A percentile compares a stretch with the other conserved stretches of the same genome.
phyloP scores from a whole-genome alignment of 2,329 filamentous ascomycete genomes.

The Diaporthe longicolla region DNA sequence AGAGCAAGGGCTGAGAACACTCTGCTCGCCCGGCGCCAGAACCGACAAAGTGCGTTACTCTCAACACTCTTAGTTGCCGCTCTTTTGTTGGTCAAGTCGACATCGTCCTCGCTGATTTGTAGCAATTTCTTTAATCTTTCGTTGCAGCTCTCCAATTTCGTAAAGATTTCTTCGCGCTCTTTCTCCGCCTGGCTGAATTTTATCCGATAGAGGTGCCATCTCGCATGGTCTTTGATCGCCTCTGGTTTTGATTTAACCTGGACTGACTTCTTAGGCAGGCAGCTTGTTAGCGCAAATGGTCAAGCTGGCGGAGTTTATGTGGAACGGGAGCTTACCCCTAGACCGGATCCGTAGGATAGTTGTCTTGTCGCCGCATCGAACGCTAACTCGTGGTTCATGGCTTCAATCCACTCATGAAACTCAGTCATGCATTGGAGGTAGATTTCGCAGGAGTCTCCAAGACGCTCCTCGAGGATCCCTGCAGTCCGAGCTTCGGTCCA shows the following conservation, averaged over 20 bases:
- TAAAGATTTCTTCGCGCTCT: background rate
- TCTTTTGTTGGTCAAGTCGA: background rate
- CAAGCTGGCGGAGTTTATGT: background rate
- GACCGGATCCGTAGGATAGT: no score
- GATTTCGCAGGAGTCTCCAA: background rate
- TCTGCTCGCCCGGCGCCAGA: background rate
- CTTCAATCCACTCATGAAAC: background rate
- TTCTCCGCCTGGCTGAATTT: conserved; percentile 1
- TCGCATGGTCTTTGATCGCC: background rate
- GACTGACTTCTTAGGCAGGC: background rate
- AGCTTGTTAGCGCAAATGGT: background rate
- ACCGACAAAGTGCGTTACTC: background rate
- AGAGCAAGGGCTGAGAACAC: background rate
- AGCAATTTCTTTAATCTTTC: background rate
- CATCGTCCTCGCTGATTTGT: background rate
- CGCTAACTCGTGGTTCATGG: background rate
- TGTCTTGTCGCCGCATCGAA: background rate
- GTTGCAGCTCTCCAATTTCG: background rate
- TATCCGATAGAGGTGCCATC: background rate
- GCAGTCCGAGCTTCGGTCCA: background rate
- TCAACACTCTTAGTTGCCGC: background rate
- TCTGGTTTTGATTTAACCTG: no score
- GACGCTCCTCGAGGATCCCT: background rate
- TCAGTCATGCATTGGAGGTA: background rate
- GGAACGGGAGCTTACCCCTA: background rate